Evolutionary conservation across 805 yeast species (phyloP), one percentile per base, ranked within the genome.

Genomic region (Ogataea dorogensis): DNA sequence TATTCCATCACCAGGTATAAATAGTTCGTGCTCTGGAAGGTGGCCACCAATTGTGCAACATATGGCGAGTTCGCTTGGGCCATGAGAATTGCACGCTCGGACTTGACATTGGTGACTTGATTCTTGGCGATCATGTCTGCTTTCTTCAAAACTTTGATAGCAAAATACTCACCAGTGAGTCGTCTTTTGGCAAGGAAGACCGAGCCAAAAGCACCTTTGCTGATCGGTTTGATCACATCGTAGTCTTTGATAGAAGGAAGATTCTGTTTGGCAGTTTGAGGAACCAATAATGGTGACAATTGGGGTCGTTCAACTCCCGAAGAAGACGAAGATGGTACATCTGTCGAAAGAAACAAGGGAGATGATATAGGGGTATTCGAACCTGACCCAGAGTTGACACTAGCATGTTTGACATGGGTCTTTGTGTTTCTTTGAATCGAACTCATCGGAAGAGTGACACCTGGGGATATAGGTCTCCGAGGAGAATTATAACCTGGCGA

Each of bases 21-120:
- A 55, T 82, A 88, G 43, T 87, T 94, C 32, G 77, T 75, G 42
- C 86, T 86, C 62, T 93, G 98, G 59, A 93, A 93, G 21, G 94
- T 82, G 33, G 84, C 85, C 52, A 79, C 85, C 19, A 93, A 67
- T 53, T 82, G 88, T 1, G 96, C 98, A 42, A 93, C 97, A 56
- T 83, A 87, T 0, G 96, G 94, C 24, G 91, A 83, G 44, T 88
- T 91, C 2, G 95, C 77, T 55, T 93, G 98, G 2, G 94, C 81
- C 94, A 93, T 93, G 88, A 93, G 81, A n/a, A 91, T 91, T 0
- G 97, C 96, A 28, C 98, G 67, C 58, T 94, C 99, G 1, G 96
- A 85, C 51, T 84, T 85, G 20, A 94, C 96, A 56, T 93, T 93
- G 14, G 89, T 79, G 5, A 91, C 91, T 65, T 93, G 98, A 67